These are phyloP conservation scores for Pseudevernia furfuracea DNA, from an alignment of 495 filamentous ascomycete genomes.

Conservation along the genomic window DNA sequence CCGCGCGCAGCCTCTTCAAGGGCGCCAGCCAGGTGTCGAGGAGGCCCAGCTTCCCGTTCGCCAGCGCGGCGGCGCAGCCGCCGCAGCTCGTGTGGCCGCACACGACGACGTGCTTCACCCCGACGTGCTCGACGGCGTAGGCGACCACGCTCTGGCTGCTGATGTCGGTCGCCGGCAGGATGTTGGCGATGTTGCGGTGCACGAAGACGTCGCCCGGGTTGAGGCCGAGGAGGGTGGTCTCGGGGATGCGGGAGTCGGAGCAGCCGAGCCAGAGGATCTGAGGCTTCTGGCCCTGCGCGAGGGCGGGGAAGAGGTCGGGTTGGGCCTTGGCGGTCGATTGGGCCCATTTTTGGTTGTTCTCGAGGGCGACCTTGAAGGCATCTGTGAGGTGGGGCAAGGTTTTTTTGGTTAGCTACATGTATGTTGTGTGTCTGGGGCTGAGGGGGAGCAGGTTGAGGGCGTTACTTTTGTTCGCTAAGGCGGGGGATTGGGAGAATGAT, in stretches of 20 bases:
- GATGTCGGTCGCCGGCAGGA: slow-evolving; percentile 70
- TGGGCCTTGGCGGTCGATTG: slow-evolving; percentile 56
- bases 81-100: slow-evolving; percentile 81
- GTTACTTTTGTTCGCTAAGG: not conserved
- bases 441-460: not conserved
- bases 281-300: slow-evolving; percentile 62
- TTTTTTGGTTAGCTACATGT: not conserved
- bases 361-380: slow-evolving; percentile 47
- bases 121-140: slow-evolving; percentile 66
- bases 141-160: slow-evolving; percentile 72
- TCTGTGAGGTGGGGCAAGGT: slow-evolving; percentile 32
- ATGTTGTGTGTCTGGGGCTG: not conserved
- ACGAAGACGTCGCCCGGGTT: slow-evolving; percentile 86
- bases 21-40: slow-evolving; percentile 72
- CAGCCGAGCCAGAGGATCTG: slow-evolving; percentile 88
- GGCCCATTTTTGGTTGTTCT: slow-evolving; percentile 66
- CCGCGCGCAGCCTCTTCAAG: slow-evolving; percentile 50
- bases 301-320: slow-evolving; percentile 63
- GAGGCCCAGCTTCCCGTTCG: slow-evolving; percentile 62
- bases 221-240: slow-evolving; percentile 73
- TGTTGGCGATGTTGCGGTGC: slow-evolving; percentile 92
- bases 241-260: slow-evolving; percentile 81
- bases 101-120: slow-evolving; percentile 75
- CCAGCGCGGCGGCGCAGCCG: slow-evolving; percentile 62
- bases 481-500: slow-evolving; percentile 7